phyloP scores from a whole-genome alignment of 1,284 basidiomycete genomes.

The Ganoderma leucocontextum region DNA sequence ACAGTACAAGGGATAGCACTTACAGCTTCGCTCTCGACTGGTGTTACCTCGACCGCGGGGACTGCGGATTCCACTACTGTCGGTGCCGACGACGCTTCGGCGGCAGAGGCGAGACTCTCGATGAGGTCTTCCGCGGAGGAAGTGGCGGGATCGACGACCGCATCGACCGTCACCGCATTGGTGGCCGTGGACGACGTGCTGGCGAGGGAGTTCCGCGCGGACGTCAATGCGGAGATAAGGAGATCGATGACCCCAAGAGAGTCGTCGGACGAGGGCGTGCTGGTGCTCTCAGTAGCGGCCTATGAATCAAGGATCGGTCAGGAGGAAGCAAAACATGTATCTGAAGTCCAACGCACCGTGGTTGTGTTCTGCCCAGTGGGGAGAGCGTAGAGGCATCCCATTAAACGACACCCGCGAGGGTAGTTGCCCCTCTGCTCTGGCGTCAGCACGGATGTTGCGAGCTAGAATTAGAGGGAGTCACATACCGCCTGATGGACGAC shows the following conservation, averaged over 20 bases:
- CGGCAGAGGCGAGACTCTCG: slow-evolving; percentile 7
- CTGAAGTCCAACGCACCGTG: not conserved
- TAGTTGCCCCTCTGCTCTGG: not conserved
- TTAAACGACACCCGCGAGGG: slow-evolving; percentile 20
- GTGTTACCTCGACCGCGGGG: not conserved
- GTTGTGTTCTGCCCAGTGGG: slow-evolving; percentile 4
- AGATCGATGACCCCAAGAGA: slow-evolving; percentile 20
- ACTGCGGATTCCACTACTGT: not conserved
- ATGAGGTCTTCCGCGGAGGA: not conserved
- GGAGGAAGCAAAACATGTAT: not conserved
- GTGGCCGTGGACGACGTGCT: not conserved
- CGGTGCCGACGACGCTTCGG: not conserved
- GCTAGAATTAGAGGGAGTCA: not conserved
- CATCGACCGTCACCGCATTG: slow-evolving; percentile 8
- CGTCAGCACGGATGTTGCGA: not conserved
- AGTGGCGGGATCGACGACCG: not conserved
- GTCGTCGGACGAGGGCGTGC: slow-evolving; percentile 11
- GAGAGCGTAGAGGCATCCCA: slow-evolving; percentile 22
- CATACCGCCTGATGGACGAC: not conserved
- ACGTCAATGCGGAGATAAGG: slow-evolving; percentile 17
- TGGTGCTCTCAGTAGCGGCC: not conserved
- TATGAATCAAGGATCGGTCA: not conserved
- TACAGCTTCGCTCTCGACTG: slow-evolving; percentile 5
- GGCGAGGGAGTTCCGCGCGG: slow-evolving; percentile 8
- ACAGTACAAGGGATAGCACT: not conserved